Evolutionary conservation across 352 stramenopile species (phyloP).

Genomic region (Globisporangium megalacanthum): DNA sequence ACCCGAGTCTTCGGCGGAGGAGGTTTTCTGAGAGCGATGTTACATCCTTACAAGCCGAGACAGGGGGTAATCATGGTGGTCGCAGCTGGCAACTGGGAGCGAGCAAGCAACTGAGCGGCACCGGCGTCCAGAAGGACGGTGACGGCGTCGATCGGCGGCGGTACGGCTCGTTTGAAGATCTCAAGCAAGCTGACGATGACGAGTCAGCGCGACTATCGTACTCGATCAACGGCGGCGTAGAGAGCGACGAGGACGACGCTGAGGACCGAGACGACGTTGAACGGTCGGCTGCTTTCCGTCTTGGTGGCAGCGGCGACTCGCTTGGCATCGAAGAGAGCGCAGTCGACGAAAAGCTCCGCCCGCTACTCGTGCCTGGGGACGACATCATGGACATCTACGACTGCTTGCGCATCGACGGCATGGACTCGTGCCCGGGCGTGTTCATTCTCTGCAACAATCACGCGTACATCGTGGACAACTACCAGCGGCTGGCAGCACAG

Average conservation of each 20-base stretch:
- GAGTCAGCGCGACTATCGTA: not conserved
- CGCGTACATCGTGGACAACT: conserved; percentile 73
- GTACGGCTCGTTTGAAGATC: conserved; percentile 4
- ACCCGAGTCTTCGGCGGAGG: not conserved
- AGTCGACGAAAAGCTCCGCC: conserved; percentile 63
- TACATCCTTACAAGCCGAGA: not conserved
- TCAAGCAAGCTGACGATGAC: not conserved
- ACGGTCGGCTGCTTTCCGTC: conserved; percentile 1
- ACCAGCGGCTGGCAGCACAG: conserved; percentile 27
- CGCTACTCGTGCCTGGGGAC: conserved; percentile 56
- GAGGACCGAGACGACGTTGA: conserved; percentile 8
- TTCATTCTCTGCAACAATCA: conserved; percentile 66
- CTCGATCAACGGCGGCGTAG: conserved; percentile 7
- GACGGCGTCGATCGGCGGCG: not conserved
- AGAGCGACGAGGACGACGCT: conserved; percentile 18
- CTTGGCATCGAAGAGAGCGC: conserved; percentile 24
- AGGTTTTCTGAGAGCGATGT: conserved; percentile 13
- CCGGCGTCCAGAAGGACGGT: conserved; percentile 5
- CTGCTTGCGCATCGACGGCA: conserved; percentile 69
- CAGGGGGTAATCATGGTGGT: not conserved
- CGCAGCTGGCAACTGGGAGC: not conserved
- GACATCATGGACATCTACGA: conserved; percentile 65
- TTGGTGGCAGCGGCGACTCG: conserved; percentile 11
- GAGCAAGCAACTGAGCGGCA: not conserved
- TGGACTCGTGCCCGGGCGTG: conserved; percentile 68